phyloP scores from a whole-genome alignment of 768 basidiomycete genomes.

The Pholiota microspora region DNA sequence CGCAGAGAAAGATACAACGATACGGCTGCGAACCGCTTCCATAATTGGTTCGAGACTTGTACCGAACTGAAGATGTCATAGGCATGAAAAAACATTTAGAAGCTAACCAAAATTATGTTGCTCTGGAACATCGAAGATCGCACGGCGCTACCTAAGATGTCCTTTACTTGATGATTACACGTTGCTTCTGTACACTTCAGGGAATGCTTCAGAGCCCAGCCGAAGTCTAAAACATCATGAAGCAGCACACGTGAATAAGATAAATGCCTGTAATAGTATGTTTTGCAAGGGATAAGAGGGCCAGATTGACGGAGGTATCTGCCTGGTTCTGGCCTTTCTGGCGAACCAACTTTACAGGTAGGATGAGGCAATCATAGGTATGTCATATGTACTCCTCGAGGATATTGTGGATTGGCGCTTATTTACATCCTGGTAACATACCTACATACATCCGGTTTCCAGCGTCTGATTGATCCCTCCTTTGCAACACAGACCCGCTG shows the following conservation, averaged over 20 bases:
- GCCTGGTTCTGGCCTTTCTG: too few relatives aligned
- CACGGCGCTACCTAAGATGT: neutral
- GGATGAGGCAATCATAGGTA: neutral
- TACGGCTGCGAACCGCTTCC: constrained; percentile 6
- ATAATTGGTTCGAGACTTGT: neutral
- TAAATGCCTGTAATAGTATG: neutral
- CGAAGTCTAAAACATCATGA: neutral
- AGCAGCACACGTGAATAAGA: neutral
- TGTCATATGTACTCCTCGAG: too few relatives aligned
- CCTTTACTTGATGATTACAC: neutral
- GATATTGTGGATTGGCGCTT: too few relatives aligned
- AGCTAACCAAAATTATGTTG: neutral
- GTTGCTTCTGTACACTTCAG: neutral
- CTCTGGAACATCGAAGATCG: neutral
- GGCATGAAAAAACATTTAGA: neutral
- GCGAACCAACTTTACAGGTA: neutral
- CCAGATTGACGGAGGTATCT: neutral
- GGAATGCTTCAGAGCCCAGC: neutral
- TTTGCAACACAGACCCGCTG: too few relatives aligned
- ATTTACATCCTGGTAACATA: too few relatives aligned
- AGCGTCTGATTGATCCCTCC: too few relatives aligned
- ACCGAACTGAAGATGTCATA: neutral
- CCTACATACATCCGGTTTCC: too few relatives aligned
- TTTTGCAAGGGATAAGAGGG: neutral
- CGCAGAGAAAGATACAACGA: constrained; percentile 10